Percentiles rank a stretch among this genome's conserved stretches.
These are phyloP conservation scores for Auxenochlorella pyrenoidosa DNA, from an alignment of 139 green algal genomes.

Conservation along the genomic window DNA sequence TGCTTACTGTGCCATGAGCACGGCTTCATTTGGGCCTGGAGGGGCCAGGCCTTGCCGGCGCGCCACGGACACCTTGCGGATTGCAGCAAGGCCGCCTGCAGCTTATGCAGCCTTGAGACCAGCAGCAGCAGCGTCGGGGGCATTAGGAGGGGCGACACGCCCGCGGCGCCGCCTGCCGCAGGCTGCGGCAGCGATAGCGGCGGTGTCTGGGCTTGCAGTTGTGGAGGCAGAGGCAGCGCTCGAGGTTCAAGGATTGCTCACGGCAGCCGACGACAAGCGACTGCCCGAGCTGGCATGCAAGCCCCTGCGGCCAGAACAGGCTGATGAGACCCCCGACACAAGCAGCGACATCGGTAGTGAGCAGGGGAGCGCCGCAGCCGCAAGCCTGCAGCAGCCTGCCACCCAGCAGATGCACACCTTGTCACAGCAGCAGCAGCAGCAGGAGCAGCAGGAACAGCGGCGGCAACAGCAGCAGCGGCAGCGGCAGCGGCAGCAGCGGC, in stretches of 20 bases:
- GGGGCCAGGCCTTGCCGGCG: too few relatives aligned
- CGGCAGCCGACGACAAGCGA: too few relatives aligned
- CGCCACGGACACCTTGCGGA: background rate
- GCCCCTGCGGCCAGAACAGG: too few relatives aligned
- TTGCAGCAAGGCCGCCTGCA: background rate
- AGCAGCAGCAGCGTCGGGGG: background rate
- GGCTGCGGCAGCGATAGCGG: background rate
- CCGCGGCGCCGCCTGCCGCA: background rate
- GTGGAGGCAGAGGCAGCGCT: background rate
- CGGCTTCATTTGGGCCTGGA: too few relatives aligned
- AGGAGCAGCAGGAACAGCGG: background rate
- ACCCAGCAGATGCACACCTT: background rate
- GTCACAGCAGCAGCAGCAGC: background rate
- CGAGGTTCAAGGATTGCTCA: too few relatives aligned
- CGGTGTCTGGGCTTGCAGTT: background rate
- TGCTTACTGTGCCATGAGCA: too few relatives aligned
- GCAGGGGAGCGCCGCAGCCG: background rate
- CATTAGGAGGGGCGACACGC: too few relatives aligned
- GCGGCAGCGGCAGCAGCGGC: background rate
- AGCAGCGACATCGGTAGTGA: background rate
- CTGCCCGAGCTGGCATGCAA: too few relatives aligned
- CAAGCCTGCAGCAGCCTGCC: background rate
- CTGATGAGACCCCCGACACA: background rate
- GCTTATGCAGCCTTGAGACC: background rate
- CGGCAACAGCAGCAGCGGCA: background rate